Percentiles rank a stretch among this genome's conserved stretches.
Conservation (phyloP, 1,284 basidiomycete species). For the Ceratorhiza oryzae-sativae region DNA sequence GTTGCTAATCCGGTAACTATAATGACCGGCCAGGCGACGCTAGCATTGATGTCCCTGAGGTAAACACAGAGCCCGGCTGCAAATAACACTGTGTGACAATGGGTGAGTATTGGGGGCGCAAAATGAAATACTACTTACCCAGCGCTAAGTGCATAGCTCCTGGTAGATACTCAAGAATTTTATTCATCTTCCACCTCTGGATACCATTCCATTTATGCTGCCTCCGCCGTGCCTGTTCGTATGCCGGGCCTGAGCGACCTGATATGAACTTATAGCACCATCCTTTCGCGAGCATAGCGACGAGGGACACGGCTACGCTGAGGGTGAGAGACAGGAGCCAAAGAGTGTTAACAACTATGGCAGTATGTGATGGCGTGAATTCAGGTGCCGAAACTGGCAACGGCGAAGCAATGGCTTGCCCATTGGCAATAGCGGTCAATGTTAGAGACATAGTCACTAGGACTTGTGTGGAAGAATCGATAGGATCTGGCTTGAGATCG, state of each 20-base stretch:
- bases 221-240: neutral
- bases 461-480: neutral
- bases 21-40: neutral
- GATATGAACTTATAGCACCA: conserved; percentile 12
- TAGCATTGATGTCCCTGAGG: neutral
- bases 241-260: neutral
- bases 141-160: neutral
- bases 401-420: neutral
- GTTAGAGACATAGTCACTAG: neutral
- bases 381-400: too few species aligned
- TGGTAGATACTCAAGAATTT: neutral
- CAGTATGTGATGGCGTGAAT: neutral
- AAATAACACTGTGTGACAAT: neutral
- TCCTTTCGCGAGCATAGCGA: conserved; percentile 10
- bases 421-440: neutral
- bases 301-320: neutral
- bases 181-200: conserved; percentile 9
- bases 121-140: neutral
- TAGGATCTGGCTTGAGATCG: conserved; percentile 4
- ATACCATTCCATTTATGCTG: neutral
- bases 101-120: neutral
- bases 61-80: neutral
- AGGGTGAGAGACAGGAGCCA: neutral
- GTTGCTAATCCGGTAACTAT: neutral
- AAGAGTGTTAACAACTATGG: neutral